These are phyloP conservation scores for Acaromyces ingoldii DNA, from an alignment of 1,284 basidiomycete species.

Conservation along the genomic window DNA sequence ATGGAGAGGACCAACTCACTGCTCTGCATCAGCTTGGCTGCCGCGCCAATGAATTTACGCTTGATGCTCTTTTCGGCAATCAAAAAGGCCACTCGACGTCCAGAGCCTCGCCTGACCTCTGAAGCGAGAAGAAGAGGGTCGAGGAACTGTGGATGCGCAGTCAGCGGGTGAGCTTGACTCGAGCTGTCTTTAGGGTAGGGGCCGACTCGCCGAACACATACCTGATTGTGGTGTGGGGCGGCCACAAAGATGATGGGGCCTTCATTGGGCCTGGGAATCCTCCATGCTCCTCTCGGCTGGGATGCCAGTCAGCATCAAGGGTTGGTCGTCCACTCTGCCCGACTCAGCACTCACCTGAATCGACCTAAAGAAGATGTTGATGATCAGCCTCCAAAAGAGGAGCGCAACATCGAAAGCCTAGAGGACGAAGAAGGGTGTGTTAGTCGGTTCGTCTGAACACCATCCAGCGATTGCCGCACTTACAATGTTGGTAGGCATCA, in stretches of 20 bases:
- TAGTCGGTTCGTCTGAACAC: not conserved
- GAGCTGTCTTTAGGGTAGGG: not conserved
- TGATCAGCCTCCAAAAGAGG: conserved; percentile 65
- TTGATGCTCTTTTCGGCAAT: conserved; percentile 91
- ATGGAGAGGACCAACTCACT: conserved; percentile 61
- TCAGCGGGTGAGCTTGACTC: not conserved
- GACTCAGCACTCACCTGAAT: conserved; percentile 58
- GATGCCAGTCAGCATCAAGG: not conserved
- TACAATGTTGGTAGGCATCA: conserved; percentile 45
- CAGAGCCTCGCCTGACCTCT: conserved; percentile 76
- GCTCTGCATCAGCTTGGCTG: conserved; percentile 78
- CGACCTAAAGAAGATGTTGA: conserved; percentile 95
- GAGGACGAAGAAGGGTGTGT: not conserved
- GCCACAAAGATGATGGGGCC: conserved; percentile 95
- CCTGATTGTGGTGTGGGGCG: conserved; percentile 94
- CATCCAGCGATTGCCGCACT: not conserved
- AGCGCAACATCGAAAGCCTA: conserved; percentile 51
- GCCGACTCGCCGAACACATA: conserved; percentile 46
- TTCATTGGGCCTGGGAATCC: conserved; percentile 67
- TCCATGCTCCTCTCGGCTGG: conserved; percentile 79
- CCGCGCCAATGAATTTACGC: conserved; percentile 72
- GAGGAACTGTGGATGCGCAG: conserved; percentile 65
- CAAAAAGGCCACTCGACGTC: conserved; percentile 78
- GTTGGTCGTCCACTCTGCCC: not conserved
- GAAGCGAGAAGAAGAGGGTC: conserved; percentile 85